phyloP scores from a whole-genome alignment of 1,284 basidiomycete species.

The Moesziomyces sp. region DNA sequence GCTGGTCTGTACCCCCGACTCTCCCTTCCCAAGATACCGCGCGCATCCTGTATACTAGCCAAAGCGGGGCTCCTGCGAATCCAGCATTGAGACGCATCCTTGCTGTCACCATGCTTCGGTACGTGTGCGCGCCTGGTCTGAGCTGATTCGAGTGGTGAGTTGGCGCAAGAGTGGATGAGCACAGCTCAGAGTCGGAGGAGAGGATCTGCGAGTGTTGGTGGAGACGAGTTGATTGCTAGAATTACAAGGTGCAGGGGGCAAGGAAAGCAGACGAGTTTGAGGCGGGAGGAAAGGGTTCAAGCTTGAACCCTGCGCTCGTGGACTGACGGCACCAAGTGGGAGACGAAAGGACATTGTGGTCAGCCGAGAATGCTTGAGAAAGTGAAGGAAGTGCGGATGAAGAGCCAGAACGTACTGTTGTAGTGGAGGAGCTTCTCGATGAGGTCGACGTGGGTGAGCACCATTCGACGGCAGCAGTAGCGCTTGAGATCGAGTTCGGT shows the following conservation, averaged over 20 bases:
- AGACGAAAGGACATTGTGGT: background rate
- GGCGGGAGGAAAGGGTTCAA: background rate
- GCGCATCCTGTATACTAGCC: background rate
- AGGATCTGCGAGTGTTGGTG: conserved; percentile 11
- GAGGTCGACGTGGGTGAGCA: conserved; percentile 94
- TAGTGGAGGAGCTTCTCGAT: conserved; percentile 96
- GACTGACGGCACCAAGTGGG: conserved; percentile 8
- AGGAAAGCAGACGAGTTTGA: background rate
- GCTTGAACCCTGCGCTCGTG: conserved; percentile 44
- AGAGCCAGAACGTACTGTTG: conserved; percentile 78
- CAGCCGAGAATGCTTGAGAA: background rate
- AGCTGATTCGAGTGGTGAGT: background rate
- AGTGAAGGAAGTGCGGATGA: background rate
- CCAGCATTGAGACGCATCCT: background rate
- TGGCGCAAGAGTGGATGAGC: background rate
- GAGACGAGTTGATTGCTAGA: conserved; percentile 21
- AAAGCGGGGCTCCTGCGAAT: background rate
- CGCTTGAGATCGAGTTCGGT: conserved; percentile 90
- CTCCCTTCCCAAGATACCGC: background rate
- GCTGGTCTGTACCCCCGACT: background rate
- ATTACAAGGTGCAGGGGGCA: conserved; percentile 23
- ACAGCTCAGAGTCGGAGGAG: too few relatives aligned
- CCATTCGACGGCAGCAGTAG: conserved; percentile 97
- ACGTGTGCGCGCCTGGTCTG: background rate
- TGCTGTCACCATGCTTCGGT: background rate